phyloP scores from a whole-genome alignment of 2,329 filamentous ascomycete species.

The Penicillium occitanis region DNA sequence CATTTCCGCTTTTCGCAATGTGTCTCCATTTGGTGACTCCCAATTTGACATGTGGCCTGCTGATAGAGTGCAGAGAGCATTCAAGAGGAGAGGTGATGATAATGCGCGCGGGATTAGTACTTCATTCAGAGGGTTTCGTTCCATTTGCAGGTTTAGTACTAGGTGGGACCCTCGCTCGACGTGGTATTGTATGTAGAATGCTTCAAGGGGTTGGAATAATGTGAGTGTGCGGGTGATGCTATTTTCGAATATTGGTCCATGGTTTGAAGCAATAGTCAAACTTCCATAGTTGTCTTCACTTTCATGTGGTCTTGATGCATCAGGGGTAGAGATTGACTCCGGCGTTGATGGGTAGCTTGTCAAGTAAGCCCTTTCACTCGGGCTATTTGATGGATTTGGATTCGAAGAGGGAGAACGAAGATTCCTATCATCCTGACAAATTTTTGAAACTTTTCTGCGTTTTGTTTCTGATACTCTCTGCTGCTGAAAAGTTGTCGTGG shows the following conservation, averaged over 20 bases:
- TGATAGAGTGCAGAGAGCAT: slow-evolving; percentile 40
- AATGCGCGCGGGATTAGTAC: slow-evolving; percentile 39
- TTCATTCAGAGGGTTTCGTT: slow-evolving; percentile 38
- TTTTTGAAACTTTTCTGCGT: slow-evolving; percentile 25
- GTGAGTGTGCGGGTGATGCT: background rate
- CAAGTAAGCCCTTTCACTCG: background rate
- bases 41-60: slow-evolving; percentile 40
- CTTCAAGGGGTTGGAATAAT: slow-evolving; percentile 27
- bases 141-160: slow-evolving; percentile 38
- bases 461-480: slow-evolving; percentile 24
- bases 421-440: background rate
- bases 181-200: slow-evolving; percentile 41
- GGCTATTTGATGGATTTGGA: background rate
- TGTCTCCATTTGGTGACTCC: slow-evolving; percentile 24
- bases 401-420: background rate
- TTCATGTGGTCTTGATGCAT: background rate
- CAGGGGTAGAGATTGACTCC: background rate
- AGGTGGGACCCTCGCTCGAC: slow-evolving; percentile 37
- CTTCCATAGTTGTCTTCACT: background rate
- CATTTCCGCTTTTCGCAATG: slow-evolving; percentile 32
- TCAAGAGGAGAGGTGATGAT: slow-evolving; percentile 38
- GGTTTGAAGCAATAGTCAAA: background rate
- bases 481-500: slow-evolving; percentile 32
- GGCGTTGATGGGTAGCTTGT: background rate
- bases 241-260: background rate